A percentile compares a stretch with the other conserved stretches of the same genome.
Conservation (phyloP, 495 filamentous ascomycete genomes). For the Staphylotrichum longicolle region DNA sequence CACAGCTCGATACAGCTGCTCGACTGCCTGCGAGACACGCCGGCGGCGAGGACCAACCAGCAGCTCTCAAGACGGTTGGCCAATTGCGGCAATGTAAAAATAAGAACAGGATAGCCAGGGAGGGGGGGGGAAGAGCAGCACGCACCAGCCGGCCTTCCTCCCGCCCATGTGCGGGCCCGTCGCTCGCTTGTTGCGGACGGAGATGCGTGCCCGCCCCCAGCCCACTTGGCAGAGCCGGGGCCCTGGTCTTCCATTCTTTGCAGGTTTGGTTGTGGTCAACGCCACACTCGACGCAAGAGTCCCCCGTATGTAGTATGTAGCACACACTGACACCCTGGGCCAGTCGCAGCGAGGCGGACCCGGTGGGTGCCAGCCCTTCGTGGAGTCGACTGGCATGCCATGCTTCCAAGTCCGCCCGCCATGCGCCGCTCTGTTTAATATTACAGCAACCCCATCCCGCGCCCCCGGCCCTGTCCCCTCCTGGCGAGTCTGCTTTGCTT, state of each 20-base stretch:
- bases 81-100: constrained; percentile 16
- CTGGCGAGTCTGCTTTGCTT: constrained; percentile 16
- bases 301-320: neutral
- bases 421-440: constrained; percentile 23
- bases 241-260: constrained; percentile 20
- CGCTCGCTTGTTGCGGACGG: constrained; percentile 7
- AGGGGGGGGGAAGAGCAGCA: neutral
- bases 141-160: neutral
- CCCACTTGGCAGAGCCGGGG: constrained; percentile 21
- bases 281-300: constrained; percentile 28
- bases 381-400: constrained; percentile 21
- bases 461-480: constrained; percentile 13
- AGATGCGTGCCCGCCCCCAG: constrained; percentile 11
- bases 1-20: constrained; percentile 2
- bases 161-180: neutral
- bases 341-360: constrained; percentile 19
- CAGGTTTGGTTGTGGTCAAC: constrained; percentile 24
- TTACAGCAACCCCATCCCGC: constrained; percentile 14
- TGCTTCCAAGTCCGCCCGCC: constrained; percentile 3
- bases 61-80: neutral
- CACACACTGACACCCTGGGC: constrained; percentile 4
- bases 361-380: constrained; percentile 16
- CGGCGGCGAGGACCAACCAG: neutral
- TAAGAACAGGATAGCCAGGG: constrained; percentile 6
- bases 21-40: neutral